These are phyloP conservation scores for Fusarium sp. DNA, from an alignment of 2,329 filamentous ascomycete species.

Conservation along the genomic window DNA sequence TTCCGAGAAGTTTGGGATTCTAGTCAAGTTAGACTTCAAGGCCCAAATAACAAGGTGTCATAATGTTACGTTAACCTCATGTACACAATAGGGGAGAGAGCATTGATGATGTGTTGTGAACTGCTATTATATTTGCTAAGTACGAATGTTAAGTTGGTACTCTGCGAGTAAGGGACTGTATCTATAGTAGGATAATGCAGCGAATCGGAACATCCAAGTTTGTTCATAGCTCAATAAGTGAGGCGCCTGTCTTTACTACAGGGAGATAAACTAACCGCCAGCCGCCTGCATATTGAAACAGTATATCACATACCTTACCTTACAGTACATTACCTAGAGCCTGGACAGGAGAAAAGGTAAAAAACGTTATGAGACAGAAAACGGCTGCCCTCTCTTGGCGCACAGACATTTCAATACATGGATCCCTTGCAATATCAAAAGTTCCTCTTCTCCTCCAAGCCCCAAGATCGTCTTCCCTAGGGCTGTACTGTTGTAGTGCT, in stretches of 20 bases:
- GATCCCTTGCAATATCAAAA: constrained; percentile 28
- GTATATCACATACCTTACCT: constrained; percentile 1
- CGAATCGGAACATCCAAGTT: background rate
- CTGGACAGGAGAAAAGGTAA: background rate
- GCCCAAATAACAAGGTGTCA: constrained; percentile 9
- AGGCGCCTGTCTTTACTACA: background rate
- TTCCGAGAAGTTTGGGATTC: constrained; percentile 21
- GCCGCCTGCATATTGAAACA: constrained; percentile 8
- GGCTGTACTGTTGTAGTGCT: constrained; percentile 24
- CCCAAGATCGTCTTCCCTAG: constrained; percentile 22
- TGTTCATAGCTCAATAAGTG: constrained; percentile 3
- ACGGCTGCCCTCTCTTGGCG: constrained; percentile 11
- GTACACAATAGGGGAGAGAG: constrained; percentile 6
- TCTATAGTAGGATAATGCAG: background rate
- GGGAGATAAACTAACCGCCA: background rate
- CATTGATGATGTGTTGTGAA: background rate
- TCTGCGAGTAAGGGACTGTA: background rate
- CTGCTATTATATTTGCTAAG: background rate
- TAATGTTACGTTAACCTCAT: constrained; percentile 16
- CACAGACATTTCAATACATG: constrained; percentile 24
- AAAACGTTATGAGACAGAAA: constrained; percentile 18
- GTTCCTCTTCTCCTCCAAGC: constrained; percentile 16
- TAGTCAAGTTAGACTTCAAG: constrained; percentile 14
- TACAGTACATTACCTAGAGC: background rate
- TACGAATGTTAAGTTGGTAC: too few species aligned